Evolutionary conservation across 192 early-diverging fungal species (phyloP).

Genomic region (Coemansia sp.): DNA sequence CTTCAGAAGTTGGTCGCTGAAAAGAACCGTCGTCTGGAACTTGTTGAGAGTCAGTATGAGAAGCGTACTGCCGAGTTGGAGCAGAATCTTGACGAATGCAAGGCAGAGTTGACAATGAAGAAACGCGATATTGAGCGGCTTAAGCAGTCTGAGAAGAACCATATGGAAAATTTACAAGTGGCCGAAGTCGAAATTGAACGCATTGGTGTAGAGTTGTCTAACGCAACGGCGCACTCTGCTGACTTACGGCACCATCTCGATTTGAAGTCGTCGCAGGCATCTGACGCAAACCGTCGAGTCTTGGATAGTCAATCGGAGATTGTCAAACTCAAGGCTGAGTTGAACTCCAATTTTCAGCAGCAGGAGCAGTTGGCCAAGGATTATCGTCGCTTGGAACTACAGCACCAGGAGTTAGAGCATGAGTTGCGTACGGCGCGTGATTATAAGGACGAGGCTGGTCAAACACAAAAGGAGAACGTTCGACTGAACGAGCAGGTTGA

Average conservation of each 20-base stretch:
- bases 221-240: constrained; percentile 24
- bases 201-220: constrained; percentile 33
- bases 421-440: constrained; percentile 31
- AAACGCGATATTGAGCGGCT: constrained; percentile 50
- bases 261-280: constrained; percentile 18
- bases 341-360: constrained; percentile 32
- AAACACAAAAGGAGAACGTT: constrained; percentile 23
- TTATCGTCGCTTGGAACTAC: constrained; percentile 25
- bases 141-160: constrained; percentile 19
- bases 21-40: constrained; percentile 31
- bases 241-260: constrained; percentile 37
- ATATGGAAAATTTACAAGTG: constrained; percentile 18
- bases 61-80: constrained; percentile 22
- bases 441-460: constrained; percentile 22
- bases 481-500: constrained; percentile 31
- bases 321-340: constrained; percentile 15
- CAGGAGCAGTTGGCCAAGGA: constrained; percentile 28
- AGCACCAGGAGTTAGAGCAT: constrained; percentile 28
- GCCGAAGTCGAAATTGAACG: constrained; percentile 41
- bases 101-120: constrained; percentile 43
- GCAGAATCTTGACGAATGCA: constrained; percentile 40
- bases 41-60: constrained; percentile 34
- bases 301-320: constrained; percentile 39
- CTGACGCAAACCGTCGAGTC: constrained; percentile 17
- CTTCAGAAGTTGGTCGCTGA: constrained; percentile 29